phyloP scores from a whole-genome alignment of 2,329 filamentous ascomycete species.

The Diplodia mutila region DNA sequence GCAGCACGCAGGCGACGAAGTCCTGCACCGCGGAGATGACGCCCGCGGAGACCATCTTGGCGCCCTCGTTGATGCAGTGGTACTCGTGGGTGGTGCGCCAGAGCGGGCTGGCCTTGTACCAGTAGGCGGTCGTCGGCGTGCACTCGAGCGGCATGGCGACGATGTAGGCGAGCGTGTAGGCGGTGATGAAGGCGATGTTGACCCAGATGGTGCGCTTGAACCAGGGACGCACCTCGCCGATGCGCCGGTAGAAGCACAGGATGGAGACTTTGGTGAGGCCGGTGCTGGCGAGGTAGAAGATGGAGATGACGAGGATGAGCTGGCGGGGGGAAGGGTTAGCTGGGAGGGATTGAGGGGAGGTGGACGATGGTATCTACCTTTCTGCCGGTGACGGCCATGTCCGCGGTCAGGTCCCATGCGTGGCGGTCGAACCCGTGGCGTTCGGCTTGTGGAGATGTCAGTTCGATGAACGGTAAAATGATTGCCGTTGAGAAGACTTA shows the following conservation, averaged over 20 bases:
- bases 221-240: constrained; percentile 39
- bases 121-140: constrained; percentile 46
- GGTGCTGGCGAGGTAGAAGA: constrained; percentile 35
- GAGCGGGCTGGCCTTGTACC: constrained; percentile 40
- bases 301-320: constrained; percentile 33
- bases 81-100: constrained; percentile 39
- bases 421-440: constrained; percentile 8
- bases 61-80: constrained; percentile 44
- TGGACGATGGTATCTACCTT: too few relatives aligned
- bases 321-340: neutral
- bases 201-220: constrained; percentile 45
- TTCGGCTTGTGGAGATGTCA: neutral
- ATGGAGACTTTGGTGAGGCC: constrained; percentile 42
- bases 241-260: constrained; percentile 48
- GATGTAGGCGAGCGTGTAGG: constrained; percentile 45
- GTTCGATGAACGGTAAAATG: neutral
- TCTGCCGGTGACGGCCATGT: neutral
- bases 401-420: neutral
- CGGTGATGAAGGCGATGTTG: constrained; percentile 44
- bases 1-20: constrained; percentile 46
- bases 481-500: neutral
- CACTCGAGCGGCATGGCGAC: constrained; percentile 44
- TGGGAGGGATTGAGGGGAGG: too few relatives aligned
- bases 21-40: constrained; percentile 46
- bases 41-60: constrained; percentile 44